phyloP scores from a whole-genome alignment of 257 asterid species.

The Jacaranda copaia region DNA sequence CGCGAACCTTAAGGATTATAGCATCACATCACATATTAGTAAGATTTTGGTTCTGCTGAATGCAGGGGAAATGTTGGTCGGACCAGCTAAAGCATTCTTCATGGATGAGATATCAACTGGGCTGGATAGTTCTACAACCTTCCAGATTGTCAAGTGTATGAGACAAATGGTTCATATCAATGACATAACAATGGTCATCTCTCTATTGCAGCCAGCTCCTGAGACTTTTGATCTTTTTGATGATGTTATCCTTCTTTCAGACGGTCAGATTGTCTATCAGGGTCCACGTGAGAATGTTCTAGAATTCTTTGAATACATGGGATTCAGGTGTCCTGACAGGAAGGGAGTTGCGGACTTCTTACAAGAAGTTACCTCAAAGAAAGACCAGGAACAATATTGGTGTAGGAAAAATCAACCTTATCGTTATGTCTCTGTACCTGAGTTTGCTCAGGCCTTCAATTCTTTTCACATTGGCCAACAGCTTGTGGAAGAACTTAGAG shows the following conservation, averaged over 20 bases:
- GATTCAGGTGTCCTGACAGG: constrained; percentile 87
- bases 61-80: constrained; percentile 91
- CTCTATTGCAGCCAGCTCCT: constrained; percentile 90
- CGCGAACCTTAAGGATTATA: not conserved
- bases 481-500: constrained; percentile 52
- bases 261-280: constrained; percentile 76
- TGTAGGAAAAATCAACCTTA: constrained; percentile 58
- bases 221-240: constrained; percentile 80
- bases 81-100: constrained; percentile 92
- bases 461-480: constrained; percentile 64
- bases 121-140: constrained; percentile 88
- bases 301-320: constrained; percentile 66
- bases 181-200: constrained; percentile 78
- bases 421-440: constrained; percentile 56
- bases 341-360: constrained; percentile 87
- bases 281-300: constrained; percentile 81
- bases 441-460: constrained; percentile 62
- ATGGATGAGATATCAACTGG: constrained; percentile 96
- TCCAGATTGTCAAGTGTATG: constrained; percentile 82
- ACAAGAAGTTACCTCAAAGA: constrained; percentile 85
- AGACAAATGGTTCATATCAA: constrained; percentile 84
- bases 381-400: constrained; percentile 88
- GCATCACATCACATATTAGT: not conserved
- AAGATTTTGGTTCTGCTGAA: not conserved
- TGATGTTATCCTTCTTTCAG: constrained; percentile 81